Evolutionary conservation across 202 grass and related monocot genomes (phyloP), one percentile per base, ranked within the genome.

Genomic region (Elaeis oleifera): DNA sequence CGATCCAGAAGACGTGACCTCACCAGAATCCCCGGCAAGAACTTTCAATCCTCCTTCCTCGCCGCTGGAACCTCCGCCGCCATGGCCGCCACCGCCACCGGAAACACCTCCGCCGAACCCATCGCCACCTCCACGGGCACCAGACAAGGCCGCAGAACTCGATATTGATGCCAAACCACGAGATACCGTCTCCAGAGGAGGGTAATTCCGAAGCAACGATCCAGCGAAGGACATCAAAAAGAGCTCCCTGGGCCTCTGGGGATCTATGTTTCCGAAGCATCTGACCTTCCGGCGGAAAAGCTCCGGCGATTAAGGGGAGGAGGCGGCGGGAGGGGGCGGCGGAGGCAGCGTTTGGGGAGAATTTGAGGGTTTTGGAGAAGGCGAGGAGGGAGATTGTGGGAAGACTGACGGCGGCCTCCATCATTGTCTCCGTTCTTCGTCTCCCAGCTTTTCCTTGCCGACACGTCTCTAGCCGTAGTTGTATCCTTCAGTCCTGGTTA

Each of bases 121-220:
- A 23, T 61, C 63, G 49, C 85, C 85, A n/a, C 74, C 76, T 7
- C 77, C 74, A 2, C 79, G 67, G 16, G 79, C 70, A 21, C 78
- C 83, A 24, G 32, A 63, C 49, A 71, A 90, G 9, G 77, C 49
- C 18, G 85, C 67, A 17, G 80, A 79, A 22, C 70, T 78, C 51
- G 86, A 96, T 14, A 91, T 55, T 69, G 87, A 85, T 6, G 92
- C 87, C 53, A 97, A 86, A 71, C 86, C 85, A 59, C 81, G 63
- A 51, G 64, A 56, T 27, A 78, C 50, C 13, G 66, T 59, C 29
- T 27, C 49, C 6, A 63, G 23, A 31, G 76, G 49, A 23, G 25
- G 56, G 14, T 77, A 70, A 32, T 71, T 65, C 48, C 85, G 73
- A 58, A 82, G 61, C 31, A 79, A 72, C 36, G 73, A 60, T 51